These are phyloP conservation scores for Arachis hypogaea DNA, from an alignment of 306 rosid species.

Conservation along the genomic window DNA sequence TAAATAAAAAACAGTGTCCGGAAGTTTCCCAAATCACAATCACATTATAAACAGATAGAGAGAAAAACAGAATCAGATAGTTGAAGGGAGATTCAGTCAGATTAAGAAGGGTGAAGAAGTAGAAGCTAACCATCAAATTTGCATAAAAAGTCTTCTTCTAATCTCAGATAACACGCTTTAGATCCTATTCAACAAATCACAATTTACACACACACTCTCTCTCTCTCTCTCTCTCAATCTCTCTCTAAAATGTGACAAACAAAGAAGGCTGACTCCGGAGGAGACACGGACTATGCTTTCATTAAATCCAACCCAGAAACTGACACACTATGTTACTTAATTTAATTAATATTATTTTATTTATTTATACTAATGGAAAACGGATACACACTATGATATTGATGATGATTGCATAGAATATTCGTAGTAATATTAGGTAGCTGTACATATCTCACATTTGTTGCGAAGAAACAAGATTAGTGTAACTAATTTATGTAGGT, in stretches of 20 bases:
- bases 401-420: not conserved
- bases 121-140: slow-evolving; percentile 52
- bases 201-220: not conserved
- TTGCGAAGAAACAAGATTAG: not conserved
- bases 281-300: slow-evolving; percentile 54
- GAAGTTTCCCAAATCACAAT: slow-evolving; percentile 32
- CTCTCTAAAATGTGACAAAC: slow-evolving; percentile 29
- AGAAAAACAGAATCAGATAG: not conserved
- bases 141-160: slow-evolving; percentile 27
- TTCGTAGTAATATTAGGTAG: not conserved
- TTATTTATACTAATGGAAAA: not conserved
- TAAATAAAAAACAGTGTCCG: slow-evolving; percentile 27
- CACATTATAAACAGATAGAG: not conserved
- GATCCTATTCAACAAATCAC: slow-evolving; percentile 33
- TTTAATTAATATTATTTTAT: slow-evolving; percentile 1
- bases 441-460: not conserved
- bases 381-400: not conserved
- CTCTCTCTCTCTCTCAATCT: slow-evolving; percentile 30
- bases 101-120: slow-evolving; percentile 3
- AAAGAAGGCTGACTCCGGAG: slow-evolving; percentile 36
- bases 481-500: not conserved
- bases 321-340: slow-evolving; percentile 24
- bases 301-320: slow-evolving; percentile 58
- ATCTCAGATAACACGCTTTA: slow-evolving; percentile 25
- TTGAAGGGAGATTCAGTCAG: not conserved